A percentile compares a stretch with the other conserved stretches of the same genome.
phyloP scores from a whole-genome alignment of 2,329 filamentous ascomycete genomes.

The Chrysoporthe austroafricana region DNA sequence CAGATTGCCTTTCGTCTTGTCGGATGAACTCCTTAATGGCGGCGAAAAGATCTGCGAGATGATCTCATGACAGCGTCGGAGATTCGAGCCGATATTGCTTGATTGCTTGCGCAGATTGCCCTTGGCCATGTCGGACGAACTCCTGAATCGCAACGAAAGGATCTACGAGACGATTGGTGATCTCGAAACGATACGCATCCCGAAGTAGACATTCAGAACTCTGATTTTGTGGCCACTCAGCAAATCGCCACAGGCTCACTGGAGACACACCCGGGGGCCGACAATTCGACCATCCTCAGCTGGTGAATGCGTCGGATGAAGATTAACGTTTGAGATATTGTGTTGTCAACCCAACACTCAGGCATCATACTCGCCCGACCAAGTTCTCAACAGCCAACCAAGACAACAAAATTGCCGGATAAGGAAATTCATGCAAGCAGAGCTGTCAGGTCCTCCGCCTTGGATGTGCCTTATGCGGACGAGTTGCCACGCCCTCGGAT shows the following conservation, averaged over 20 bases:
- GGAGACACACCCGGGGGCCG: not conserved
- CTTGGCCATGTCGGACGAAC: not conserved
- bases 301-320: not conserved
- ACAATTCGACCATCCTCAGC: not conserved
- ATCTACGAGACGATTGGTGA: not conserved
- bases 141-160: not conserved
- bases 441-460: not conserved
- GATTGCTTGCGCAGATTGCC: not conserved
- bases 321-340: not conserved
- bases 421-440: not conserved
- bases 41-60: too few relatives aligned
- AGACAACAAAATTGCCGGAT: not conserved
- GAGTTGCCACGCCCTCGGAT: not conserved
- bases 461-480: not conserved
- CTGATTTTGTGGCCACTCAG: not conserved
- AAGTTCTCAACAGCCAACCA: too few relatives aligned
- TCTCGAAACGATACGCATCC: not conserved
- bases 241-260: not conserved
- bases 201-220: not conserved
- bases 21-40: too few relatives aligned
- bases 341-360: not conserved
- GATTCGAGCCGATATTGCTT: not conserved
- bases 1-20: too few relatives aligned
- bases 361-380: not conserved
- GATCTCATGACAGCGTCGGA: not conserved